phyloP scores from a whole-genome alignment of 2,329 filamentous ascomycete genomes.

The Aspergillus hortae region DNA sequence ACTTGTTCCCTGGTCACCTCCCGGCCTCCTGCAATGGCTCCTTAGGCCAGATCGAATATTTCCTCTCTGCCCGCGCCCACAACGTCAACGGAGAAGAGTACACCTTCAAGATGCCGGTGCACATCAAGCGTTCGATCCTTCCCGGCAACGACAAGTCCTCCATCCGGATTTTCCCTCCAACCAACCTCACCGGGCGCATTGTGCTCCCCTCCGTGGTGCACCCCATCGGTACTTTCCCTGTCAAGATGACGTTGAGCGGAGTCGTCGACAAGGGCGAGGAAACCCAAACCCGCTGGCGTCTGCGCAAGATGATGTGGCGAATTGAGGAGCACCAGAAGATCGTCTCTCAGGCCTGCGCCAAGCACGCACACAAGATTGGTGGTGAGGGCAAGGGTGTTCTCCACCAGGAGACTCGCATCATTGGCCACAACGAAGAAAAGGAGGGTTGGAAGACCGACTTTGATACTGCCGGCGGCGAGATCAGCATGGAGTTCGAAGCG shows the following conservation, averaged over 20 bases:
- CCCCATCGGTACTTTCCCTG: slow-evolving; percentile 75
- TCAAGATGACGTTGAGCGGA: slow-evolving; percentile 81
- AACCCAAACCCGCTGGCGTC: slow-evolving; percentile 76
- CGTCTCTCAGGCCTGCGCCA: slow-evolving; percentile 73
- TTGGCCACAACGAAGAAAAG: slow-evolving; percentile 79
- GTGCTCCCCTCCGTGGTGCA: slow-evolving; percentile 80
- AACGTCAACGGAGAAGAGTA: slow-evolving; percentile 60
- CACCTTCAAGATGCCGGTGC: slow-evolving; percentile 64
- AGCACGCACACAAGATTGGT: slow-evolving; percentile 65
- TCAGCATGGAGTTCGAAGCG: slow-evolving; percentile 76
- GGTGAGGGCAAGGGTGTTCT: slow-evolving; percentile 66
- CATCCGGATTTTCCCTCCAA: slow-evolving; percentile 91
- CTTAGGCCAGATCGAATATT: slow-evolving; percentile 72
- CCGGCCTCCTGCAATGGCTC: slow-evolving; percentile 75
- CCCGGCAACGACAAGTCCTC: slow-evolving; percentile 81
- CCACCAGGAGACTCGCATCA: slow-evolving; percentile 70
- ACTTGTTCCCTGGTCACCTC: slow-evolving; percentile 79
- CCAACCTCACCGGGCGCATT: slow-evolving; percentile 83
- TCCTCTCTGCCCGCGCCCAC: slow-evolving; percentile 65
- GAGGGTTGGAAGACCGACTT: slow-evolving; percentile 86
- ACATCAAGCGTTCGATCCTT: slow-evolving; percentile 75
- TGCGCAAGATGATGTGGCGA: slow-evolving; percentile 89
- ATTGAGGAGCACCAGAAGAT: slow-evolving; percentile 84
- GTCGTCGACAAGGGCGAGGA: slow-evolving; percentile 69
- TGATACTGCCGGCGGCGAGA: slow-evolving; percentile 63